phyloP scores from a whole-genome alignment of 148 eudicot species.

The Hydrangea macrophylla region DNA sequence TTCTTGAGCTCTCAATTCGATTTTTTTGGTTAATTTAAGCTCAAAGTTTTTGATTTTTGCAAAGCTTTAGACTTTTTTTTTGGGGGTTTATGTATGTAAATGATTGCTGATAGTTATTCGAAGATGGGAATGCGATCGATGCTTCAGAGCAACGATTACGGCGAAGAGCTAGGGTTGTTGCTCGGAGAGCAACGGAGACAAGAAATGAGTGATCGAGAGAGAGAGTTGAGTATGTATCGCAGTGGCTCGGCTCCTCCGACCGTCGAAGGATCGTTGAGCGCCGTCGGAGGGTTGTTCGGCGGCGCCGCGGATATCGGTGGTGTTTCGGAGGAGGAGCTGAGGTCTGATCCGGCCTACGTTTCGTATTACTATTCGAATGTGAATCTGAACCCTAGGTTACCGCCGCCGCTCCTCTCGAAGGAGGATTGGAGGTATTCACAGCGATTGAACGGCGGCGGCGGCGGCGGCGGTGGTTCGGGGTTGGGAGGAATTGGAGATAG shows the following conservation, averaged over 20 bases:
- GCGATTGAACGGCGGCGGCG: conserved; percentile 30
- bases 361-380: conserved; percentile 57
- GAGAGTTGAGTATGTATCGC: conserved; percentile 43
- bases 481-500: conserved; percentile 65
- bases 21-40: not conserved
- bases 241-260: conserved; percentile 90
- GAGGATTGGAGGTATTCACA: conserved; percentile 66
- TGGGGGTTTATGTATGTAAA: conserved; percentile 19
- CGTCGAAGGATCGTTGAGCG: conserved; percentile 54
- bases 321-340: conserved; percentile 46
- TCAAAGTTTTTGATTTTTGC: not conserved
- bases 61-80: not conserved
- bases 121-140: conserved; percentile 58
- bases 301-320: conserved; percentile 21
- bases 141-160: conserved; percentile 29
- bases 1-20: conserved; percentile 11
- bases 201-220: conserved; percentile 33
- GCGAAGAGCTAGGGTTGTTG: conserved; percentile 51
- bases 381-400: conserved; percentile 59
- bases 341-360: conserved; percentile 65
- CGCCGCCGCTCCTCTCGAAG: conserved; percentile 60
- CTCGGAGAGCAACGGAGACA: conserved; percentile 37
- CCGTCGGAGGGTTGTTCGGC: conserved; percentile 39
- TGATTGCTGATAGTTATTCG: conserved; percentile 38
- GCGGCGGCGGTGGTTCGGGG: conserved; percentile 21